Base-by-base conservation (phyloP, 2,329 filamentous ascomycete species). In the Penicillium oxalicum region DNA sequence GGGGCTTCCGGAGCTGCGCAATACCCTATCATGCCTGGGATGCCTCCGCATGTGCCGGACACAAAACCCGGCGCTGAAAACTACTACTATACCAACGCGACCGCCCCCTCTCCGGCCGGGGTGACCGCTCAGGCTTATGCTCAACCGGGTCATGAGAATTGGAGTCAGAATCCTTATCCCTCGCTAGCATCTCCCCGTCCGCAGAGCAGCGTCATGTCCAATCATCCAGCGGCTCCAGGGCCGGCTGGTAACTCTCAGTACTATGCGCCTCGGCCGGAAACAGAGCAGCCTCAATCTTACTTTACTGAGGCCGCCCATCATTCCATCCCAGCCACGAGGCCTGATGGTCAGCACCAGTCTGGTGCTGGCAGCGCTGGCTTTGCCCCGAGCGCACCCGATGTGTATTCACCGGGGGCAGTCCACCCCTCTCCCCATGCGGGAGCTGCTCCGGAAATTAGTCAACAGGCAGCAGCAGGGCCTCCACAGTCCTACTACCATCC, bases 401-500 rank as follows among this genome's bases (percentile, higher is more conserved):
- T 52, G 40, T 44, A 53, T 13, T 49, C 52, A 13, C 38, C 58
- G 2, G 52, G 50, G 26, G 45, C 56, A 40, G 46, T 42, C 11
- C 58, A 57, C 29, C 53, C 55, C 18, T 45, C 55, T 27, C 44
- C 48, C 13, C 57, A 59, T 42, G 51, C 58, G 6, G 52, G 45
- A 8, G 48, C 48, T n/a, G 42, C 53, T 28, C 44, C 47, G 8
- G 25, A 38, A 38, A 53, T 40, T 43, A 50, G 53, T 29, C 58
- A 57, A 40, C 56, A 55, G 26, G 40, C 43, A n/a, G 51, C 41
- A 2, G 53, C 46, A 8, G 42, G 50, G 27, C 48, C 58, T 33
- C 47, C 48, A 27, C 58, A 59, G 34, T 57, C 58, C 11, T 59
- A 58, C 40, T 59, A 59, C 42, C 58, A 60, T 39, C 52, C 51